A percentile compares a stretch with the other conserved stretches of the same genome.
phyloP scores from a whole-genome alignment of 371 early-diverging fungal genomes.

The Syncephalastrum racemosum region DNA sequence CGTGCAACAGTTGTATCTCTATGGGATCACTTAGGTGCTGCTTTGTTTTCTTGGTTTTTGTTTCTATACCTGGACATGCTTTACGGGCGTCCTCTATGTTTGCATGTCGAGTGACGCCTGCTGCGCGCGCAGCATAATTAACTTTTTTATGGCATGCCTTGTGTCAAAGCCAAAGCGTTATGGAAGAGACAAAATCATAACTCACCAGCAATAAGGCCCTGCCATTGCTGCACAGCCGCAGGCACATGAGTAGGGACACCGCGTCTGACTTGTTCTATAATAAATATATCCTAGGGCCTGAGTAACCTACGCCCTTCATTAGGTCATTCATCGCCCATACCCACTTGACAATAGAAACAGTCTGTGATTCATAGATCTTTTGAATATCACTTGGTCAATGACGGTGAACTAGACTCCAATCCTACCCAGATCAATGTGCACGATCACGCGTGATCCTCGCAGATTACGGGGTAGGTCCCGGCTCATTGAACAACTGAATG shows the following conservation, averaged over 20 bases:
- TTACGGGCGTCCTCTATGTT: constrained; percentile 59
- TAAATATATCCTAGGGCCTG: neutral
- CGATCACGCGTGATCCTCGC: constrained; percentile 54
- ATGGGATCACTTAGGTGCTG: constrained; percentile 1
- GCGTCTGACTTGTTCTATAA: constrained; percentile 72
- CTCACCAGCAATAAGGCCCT: constrained; percentile 80
- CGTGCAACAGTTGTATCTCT: constrained; percentile 82
- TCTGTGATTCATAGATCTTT: constrained; percentile 37
- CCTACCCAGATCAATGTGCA: constrained; percentile 63
- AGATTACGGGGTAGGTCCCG: constrained; percentile 45
- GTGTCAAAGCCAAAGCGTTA: neutral
- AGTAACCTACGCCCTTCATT: neutral
- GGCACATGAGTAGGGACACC: constrained; percentile 69
- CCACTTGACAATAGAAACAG: constrained; percentile 79
- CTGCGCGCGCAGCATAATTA: constrained; percentile 60
- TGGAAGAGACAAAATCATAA: constrained; percentile 11
- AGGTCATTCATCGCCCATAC: constrained; percentile 35
- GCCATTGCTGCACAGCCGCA: constrained; percentile 91
- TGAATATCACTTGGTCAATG: neutral
- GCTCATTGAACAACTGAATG: too few relatives aligned
- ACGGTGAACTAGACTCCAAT: constrained; percentile 4
- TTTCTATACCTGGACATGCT: constrained; percentile 60
- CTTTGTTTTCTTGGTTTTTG: neutral
- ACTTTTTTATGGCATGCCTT: constrained; percentile 22
- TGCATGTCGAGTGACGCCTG: constrained; percentile 48